Evolutionary conservation across 805 yeast genomes (phyloP).

Genomic region (Cyberlindnera misumaiensis): DNA sequence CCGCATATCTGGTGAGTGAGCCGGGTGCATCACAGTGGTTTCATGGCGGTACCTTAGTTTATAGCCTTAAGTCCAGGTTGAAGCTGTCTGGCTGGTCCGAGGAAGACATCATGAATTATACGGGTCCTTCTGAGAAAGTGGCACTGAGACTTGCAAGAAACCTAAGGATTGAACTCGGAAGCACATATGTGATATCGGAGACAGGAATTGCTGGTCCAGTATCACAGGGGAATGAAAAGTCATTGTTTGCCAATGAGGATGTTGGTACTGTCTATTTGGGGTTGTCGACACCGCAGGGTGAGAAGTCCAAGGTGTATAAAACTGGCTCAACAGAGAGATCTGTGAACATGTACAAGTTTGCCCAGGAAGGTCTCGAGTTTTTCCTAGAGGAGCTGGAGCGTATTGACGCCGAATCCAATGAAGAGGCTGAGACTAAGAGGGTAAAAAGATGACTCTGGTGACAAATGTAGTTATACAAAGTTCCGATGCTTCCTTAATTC

Average conservation of each 20-base stretch:
- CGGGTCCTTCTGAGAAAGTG: conserved; percentile 77
- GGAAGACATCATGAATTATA: conserved; percentile 60
- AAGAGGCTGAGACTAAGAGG: no score
- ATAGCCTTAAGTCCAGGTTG: conserved; percentile 67
- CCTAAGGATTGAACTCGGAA: conserved; percentile 71
- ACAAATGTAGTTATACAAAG: no score
- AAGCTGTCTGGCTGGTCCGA: conserved; percentile 75
- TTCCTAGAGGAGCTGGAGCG: conserved; percentile 42
- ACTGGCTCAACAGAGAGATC: conserved; percentile 51
- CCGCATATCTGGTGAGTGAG: conserved; percentile 72
- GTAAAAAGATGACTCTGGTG: no score
- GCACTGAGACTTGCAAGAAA: conserved; percentile 74
- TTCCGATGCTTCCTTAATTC: no score
- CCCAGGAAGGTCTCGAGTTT: conserved; percentile 56
- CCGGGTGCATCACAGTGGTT: conserved; percentile 84
- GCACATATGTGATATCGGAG: conserved; percentile 76
- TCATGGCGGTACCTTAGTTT: conserved; percentile 78
- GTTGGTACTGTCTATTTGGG: conserved; percentile 72
- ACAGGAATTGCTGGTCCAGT: conserved; percentile 85
- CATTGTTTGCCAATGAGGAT: conserved; percentile 26
- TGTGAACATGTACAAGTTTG: conserved; percentile 70
- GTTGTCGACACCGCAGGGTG: conserved; percentile 57
- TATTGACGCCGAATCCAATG: conserved; percentile 5
- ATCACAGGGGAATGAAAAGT: conserved; percentile 28
- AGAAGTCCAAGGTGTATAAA: conserved; percentile 35